Evolutionary conservation across 345 rosid genomes (phyloP).

Genomic region (Trapa bicornis): DNA sequence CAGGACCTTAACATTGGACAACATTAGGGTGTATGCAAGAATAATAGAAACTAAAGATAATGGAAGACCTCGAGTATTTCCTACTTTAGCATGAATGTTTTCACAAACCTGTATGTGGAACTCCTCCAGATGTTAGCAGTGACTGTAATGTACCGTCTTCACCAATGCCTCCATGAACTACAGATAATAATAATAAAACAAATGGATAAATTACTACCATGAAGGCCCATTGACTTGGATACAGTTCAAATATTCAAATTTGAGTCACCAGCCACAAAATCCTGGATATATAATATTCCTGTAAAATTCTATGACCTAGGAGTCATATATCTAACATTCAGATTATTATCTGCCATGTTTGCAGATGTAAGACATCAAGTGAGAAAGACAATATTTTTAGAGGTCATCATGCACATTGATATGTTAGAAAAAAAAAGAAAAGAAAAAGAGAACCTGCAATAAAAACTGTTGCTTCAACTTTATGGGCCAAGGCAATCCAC

Average conservation of each 20-base stretch:
- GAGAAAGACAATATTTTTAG: not conserved
- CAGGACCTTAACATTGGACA: conserved; percentile 54
- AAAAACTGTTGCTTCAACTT: conserved; percentile 63
- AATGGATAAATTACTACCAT: not conserved
- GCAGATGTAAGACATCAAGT: not conserved
- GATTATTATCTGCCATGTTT: too few relatives aligned
- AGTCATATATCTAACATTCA: too few relatives aligned
- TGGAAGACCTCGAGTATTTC: not conserved
- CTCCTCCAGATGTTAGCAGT: conserved; percentile 65
- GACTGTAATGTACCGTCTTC: conserved; percentile 92
- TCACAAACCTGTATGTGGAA: conserved; percentile 62
- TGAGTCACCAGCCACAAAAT: too few relatives aligned
- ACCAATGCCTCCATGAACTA: conserved; percentile 97
- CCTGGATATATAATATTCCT: too few relatives aligned
- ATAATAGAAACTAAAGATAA: conserved; percentile 5
- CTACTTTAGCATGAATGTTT: not conserved
- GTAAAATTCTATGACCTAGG: too few relatives aligned
- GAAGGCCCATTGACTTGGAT: not conserved
- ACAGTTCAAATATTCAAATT: not conserved
- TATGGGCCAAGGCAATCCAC: conserved; percentile 69
- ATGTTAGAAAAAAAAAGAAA: not conserved
- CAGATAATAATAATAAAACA: conserved; percentile 11
- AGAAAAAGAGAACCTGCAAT: conserved; percentile 49
- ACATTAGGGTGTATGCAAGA: conserved; percentile 7
- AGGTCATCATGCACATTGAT: not conserved